Evolutionary conservation across 2,329 filamentous ascomycete species (phyloP).

Genomic region (Bipolaris sorokiniana): DNA sequence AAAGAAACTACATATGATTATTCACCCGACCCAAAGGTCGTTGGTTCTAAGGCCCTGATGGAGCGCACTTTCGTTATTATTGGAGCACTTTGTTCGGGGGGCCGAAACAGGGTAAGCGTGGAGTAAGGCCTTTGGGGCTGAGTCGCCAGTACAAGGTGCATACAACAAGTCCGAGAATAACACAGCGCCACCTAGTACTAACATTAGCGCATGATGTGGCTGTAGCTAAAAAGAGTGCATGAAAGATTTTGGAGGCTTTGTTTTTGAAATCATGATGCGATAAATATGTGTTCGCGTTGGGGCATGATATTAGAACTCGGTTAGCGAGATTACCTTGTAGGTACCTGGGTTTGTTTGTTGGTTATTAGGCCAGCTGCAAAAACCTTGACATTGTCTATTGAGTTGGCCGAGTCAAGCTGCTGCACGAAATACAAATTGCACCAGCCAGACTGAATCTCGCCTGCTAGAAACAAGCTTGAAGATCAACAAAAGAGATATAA

Average conservation of each 20-base stretch:
- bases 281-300: conserved; percentile 8
- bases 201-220: conserved; percentile 35
- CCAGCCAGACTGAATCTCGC: too few species aligned
- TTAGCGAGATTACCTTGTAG: too few species aligned
- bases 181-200: conserved; percentile 41
- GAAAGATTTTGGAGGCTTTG: not conserved
- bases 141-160: conserved; percentile 24
- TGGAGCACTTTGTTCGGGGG: conserved; percentile 24
- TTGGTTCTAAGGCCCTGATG: conserved; percentile 32
- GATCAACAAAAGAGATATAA: too few species aligned
- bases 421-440: too few species aligned
- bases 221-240: conserved; percentile 19
- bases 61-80: conserved; percentile 17
- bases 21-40: conserved; percentile 21
- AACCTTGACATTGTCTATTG: too few species aligned
- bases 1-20: conserved; percentile 34
- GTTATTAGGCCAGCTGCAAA: too few species aligned
- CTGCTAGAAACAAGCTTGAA: too few species aligned
- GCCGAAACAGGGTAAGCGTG: conserved; percentile 29
- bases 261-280: conserved; percentile 2
- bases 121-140: conserved; percentile 38
- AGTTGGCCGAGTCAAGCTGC: too few species aligned
- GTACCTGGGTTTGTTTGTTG: too few species aligned
- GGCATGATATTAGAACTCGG: too few species aligned
- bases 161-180: conserved; percentile 34